phyloP scores from a whole-genome alignment of 495 filamentous ascomycete genomes.

The Halenospora varia region DNA sequence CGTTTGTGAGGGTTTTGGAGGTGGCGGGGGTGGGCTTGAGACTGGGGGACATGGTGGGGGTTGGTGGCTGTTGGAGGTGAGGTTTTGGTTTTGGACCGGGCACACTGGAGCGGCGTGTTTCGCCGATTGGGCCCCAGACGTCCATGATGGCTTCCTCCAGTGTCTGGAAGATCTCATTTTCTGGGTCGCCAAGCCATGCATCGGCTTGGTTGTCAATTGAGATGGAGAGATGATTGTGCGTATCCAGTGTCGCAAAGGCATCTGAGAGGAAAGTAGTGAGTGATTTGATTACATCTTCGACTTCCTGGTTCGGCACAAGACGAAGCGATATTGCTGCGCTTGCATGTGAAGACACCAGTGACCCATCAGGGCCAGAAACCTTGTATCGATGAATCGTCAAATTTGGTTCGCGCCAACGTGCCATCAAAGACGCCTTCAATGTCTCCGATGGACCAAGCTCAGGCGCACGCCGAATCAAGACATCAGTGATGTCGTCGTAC shows the following conservation, averaged over 20 bases:
- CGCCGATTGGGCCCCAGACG: constrained; percentile 63
- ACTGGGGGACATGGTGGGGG: constrained; percentile 35
- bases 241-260: constrained; percentile 69
- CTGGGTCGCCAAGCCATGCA: constrained; percentile 90
- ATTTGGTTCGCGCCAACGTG: constrained; percentile 93
- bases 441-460: constrained; percentile 60
- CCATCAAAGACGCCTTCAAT: constrained; percentile 77
- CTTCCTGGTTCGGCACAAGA: constrained; percentile 87
- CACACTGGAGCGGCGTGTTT: constrained; percentile 23
- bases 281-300: constrained; percentile 62
- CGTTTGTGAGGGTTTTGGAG: constrained; percentile 54
- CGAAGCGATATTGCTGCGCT: constrained; percentile 84
- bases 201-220: constrained; percentile 89
- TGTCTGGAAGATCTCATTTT: constrained; percentile 85
- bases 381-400: constrained; percentile 91
- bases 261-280: constrained; percentile 62
- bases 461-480: constrained; percentile 65
- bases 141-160: constrained; percentile 81
- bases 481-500: constrained; percentile 77
- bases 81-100: constrained; percentile 25
- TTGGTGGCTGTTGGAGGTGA: constrained; percentile 27
- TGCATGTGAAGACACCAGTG: constrained; percentile 82
- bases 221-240: constrained; percentile 76
- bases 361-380: constrained; percentile 80
- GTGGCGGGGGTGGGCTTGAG: constrained; percentile 44